These are phyloP conservation scores for Aureoboletus auriporus DNA, from an alignment of 768 basidiomycete species.

Conservation along the genomic window DNA sequence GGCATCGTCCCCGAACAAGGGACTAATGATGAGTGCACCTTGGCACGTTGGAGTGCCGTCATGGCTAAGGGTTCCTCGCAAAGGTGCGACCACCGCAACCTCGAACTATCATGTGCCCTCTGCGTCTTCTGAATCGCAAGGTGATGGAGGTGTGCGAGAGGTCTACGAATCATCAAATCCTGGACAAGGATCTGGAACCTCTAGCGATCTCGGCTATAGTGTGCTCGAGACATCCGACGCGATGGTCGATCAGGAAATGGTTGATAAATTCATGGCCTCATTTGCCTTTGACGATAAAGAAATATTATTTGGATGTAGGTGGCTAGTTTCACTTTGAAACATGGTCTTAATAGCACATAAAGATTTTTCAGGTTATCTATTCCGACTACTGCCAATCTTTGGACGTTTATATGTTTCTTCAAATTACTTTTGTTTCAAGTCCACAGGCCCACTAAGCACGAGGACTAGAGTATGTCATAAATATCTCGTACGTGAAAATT, in stretches of 20 bases:
- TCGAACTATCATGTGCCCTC: conserved; percentile 24
- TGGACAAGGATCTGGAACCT: conserved; percentile 27
- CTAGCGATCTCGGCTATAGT: conserved; percentile 70
- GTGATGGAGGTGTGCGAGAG: conserved; percentile 48
- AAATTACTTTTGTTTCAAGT: conserved; percentile 93
- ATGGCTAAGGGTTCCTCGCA: conserved; percentile 58
- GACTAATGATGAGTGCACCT: conserved; percentile 30
- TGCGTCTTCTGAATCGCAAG: conserved; percentile 19
- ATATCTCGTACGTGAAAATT: background rate
- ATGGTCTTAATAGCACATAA: conserved; percentile 5
- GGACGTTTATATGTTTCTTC: conserved; percentile 90
- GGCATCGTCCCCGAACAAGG: conserved; percentile 37
- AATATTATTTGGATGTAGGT: conserved; percentile 81
- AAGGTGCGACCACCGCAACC: conserved; percentile 32
- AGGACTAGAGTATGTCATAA: conserved; percentile 71
- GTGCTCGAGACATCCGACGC: conserved; percentile 73
- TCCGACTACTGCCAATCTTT: conserved; percentile 82
- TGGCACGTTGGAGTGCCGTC: conserved; percentile 72
- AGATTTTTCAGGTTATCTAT: conserved; percentile 93
- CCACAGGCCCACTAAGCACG: conserved; percentile 70
- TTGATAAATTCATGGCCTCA: conserved; percentile 70
- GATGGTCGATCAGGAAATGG: conserved; percentile 54
- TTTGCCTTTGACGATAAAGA: conserved; percentile 93
- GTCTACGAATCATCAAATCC: conserved; percentile 38
- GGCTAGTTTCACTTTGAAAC: background rate